Conservation (phyloP, 2,329 filamentous ascomycete genomes). For the Talaromyces funiculosus region DNA sequence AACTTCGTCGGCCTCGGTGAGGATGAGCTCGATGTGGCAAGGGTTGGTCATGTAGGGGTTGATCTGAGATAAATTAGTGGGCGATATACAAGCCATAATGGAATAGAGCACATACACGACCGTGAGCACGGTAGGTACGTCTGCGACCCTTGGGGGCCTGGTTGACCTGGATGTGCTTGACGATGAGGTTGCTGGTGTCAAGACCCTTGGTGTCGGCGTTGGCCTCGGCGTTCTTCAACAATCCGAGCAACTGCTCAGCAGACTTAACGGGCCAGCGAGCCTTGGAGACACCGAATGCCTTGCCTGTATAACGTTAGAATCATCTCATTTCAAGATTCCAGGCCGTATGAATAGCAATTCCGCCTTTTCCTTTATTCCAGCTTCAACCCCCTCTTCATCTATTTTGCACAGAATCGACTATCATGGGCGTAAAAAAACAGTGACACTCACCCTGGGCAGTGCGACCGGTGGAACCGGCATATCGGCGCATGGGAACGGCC, state of each 20-base stretch:
- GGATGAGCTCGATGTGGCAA: conserved; percentile 99
- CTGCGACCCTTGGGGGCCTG: conserved; percentile 99
- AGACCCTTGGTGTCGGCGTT: conserved; percentile 96
- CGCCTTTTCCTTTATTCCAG: not conserved
- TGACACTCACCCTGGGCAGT: conserved; percentile 88
- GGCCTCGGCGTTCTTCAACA: conserved; percentile 96
- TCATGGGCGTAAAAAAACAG: not conserved
- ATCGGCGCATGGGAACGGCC: conserved; percentile 97
- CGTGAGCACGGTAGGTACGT: conserved; percentile 99
- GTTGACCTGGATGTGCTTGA: conserved; percentile 99
- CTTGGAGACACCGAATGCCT: conserved; percentile 96
- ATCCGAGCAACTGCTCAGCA: conserved; percentile 92
- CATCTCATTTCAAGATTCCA: not conserved
- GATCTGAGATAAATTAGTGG: conserved; percentile 57
- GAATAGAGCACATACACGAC: conserved; percentile 75
- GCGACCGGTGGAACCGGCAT: conserved; percentile 91
- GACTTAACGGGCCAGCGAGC: conserved; percentile 99
- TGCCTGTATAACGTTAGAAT: conserved; percentile 57
- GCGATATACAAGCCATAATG: no score
- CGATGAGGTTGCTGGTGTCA: conserved; percentile 92
- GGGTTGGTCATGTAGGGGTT: conserved; percentile 99
- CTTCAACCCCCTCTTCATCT: not conserved
- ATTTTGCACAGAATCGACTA: not conserved
- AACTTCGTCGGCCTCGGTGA: conserved; percentile 94
- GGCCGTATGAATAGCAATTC: not conserved